Evolutionary conservation across 2,329 filamentous ascomycete species (phyloP), one percentile per base, ranked within the genome.

Genomic region (Scopulariopsis brevicaulis): DNA sequence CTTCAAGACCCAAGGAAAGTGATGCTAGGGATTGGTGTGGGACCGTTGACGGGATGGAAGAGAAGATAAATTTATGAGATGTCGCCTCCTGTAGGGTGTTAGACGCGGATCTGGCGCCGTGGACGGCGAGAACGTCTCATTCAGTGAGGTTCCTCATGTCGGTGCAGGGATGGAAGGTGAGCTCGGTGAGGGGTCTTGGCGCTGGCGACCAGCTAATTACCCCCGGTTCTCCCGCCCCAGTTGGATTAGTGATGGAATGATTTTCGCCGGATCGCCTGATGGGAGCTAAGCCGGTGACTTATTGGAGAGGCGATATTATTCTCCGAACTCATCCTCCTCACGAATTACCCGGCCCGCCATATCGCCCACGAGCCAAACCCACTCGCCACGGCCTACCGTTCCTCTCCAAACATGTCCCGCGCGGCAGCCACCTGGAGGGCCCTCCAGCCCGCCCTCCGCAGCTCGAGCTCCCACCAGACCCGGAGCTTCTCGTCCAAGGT

Each of bases 161-260:
- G 40, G 43, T 14, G 28, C 43, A 15, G 52, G 22, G 54, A 50
- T 28, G 53, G 53, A 54, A 55, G 55, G 59, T 58, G 55, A 52
- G 46, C 58, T 60, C 59, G 58, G 59, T 62, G 52, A 59, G 35
- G n/a, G 34, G 34, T 8, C 51, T 22, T 40, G 46, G 34, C 24
- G 40, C 22, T n/a, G 28, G 28, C 4, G 8, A 4, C 28, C 8
- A 6, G 10, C n/a, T 14, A 40, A 40, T 50, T 58, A 54, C 34
- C 56, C 51, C 18, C 20, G 25, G 37, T 24, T 58, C 28, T 12
- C 52, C 52, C 51, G 34, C 6, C 34, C 32, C 14, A n/a, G n/a
- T 40, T 18, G 56, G 48, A 57, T 53, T 37, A 57, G 51, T 54
- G 54, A 50, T 43, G 46, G 46, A 50, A 22, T 40, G 24, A 53